A percentile compares a stretch with the other conserved stretches of the same genome.
phyloP scores from a whole-genome alignment of 192 early-diverging fungal species.

The Umbelopsis ramanniana region DNA sequence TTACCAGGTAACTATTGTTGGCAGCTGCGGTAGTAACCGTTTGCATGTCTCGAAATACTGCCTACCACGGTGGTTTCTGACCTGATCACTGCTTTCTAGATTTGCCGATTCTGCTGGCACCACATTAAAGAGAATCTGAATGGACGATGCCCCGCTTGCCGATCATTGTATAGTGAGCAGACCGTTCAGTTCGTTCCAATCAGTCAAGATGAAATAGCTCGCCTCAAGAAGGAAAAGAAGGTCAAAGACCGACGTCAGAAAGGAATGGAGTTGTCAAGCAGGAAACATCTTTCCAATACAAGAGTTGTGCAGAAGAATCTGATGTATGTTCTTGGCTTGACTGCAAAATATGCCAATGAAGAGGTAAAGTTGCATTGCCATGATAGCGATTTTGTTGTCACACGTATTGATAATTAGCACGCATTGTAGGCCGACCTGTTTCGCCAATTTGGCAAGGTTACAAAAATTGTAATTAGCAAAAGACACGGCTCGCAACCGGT shows the following conservation, averaged over 20 bases:
- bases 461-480: slow-evolving; percentile 89
- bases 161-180: slow-evolving; percentile 89
- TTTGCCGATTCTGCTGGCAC: slow-evolving; percentile 99
- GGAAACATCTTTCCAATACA: slow-evolving; percentile 82
- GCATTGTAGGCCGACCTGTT: slow-evolving; percentile 79
- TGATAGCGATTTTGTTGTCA: neutral
- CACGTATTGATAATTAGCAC: neutral
- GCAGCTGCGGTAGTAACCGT: neutral
- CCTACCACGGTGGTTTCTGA: neutral
- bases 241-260: slow-evolving; percentile 89
- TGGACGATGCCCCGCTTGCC: slow-evolving; percentile 94
- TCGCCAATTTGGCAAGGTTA: slow-evolving; percentile 97
- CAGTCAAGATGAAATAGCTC: slow-evolving; percentile 84
- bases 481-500: slow-evolving; percentile 51
- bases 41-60: neutral
- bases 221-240: slow-evolving; percentile 76
- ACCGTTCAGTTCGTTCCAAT: slow-evolving; percentile 87
- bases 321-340: slow-evolving; percentile 94
- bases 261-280: slow-evolving; percentile 78
- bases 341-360: slow-evolving; percentile 80
- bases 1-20: slow-evolving; percentile 77
- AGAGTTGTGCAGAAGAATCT: slow-evolving; percentile 97
- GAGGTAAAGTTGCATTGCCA: slow-evolving; percentile 59
- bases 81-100: slow-evolving; percentile 55
- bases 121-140: slow-evolving; percentile 95